Base-by-base conservation (phyloP, 352 stramenopile genomes). In the Globisporangium cystogenes region DNA sequence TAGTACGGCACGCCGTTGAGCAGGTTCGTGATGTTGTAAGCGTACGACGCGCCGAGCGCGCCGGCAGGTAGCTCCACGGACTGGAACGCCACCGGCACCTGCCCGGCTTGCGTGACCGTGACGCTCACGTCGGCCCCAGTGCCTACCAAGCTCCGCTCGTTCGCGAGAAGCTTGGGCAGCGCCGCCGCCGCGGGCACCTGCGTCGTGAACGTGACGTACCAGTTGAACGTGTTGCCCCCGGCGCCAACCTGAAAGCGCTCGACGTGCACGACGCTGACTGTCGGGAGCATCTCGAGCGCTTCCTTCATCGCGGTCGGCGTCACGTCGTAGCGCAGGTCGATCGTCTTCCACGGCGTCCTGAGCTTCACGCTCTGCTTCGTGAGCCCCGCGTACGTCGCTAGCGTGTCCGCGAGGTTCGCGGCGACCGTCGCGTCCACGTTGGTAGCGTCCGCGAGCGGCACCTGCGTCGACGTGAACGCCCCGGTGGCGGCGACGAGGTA, bases 211-310 rank as follows among this genome's bases (percentile, higher is more conserved):
- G 93, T 97, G 31, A 98, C 77, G 16, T 62, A 74, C 92, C 93
- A 98, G 11, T 77, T 67, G 61, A 84, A 98, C 24, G 77, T 90
- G 51, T 85, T 86, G 24, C 67, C 55, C 16, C 72, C 82, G 4
- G 41, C 50, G 3, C 55, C 60, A 11, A 75, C 65, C 23, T 77
- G 74, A 26, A 92, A 64, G n/a, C 94, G 82, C 49, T 90, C 78
- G 1, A 98, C 87, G 18, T 95, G 78, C 6, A 98, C 88, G n/a
- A 82, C 67, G 1, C 93, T 93, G 23, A 97, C 54, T 48, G 86
- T 93, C 12, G 90, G 76, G 5, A 99, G 64, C 54, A 90, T 70
- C 69, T 98, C 83, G 14, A 99, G 52, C 3, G 90, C 85, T 15
- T 74, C 72, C 48, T 92, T 65, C 65, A 94, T 72, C 3, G 57